A percentile compares a stretch with the other conserved stretches of the same genome.
Conservation (phyloP, 805 yeast genomes). For the Dipodascus geniculatus region DNA sequence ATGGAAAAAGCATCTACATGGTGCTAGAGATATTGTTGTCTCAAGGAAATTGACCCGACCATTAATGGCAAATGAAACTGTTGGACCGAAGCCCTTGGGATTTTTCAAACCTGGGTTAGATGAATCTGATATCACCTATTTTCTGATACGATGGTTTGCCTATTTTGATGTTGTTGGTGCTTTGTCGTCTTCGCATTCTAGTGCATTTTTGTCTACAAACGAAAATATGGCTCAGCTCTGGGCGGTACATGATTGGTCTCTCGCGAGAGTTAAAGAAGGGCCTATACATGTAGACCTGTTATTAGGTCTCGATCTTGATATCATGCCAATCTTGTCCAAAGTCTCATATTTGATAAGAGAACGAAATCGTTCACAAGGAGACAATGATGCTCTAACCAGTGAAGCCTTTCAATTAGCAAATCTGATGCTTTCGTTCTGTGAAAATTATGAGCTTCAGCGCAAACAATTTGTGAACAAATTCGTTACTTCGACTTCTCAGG, state of each 20-base stretch:
- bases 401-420: constrained; percentile 33
- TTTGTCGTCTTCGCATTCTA: constrained; percentile 35
- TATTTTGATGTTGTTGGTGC: constrained; percentile 56
- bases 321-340: constrained; percentile 46
- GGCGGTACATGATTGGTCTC: constrained; percentile 17
- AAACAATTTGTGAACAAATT: neutral
- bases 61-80: constrained; percentile 2
- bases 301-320: constrained; percentile 50
- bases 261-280: constrained; percentile 2
- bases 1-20: constrained; percentile 56
- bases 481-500: constrained; percentile 5
- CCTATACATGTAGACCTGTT: constrained; percentile 12
- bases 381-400: constrained; percentile 16
- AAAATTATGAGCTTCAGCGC: constrained; percentile 9
- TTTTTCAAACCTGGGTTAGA: constrained; percentile 10
- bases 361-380: constrained; percentile 13
- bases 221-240: constrained; percentile 26
- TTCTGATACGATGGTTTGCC: constrained; percentile 57
- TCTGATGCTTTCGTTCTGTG: constrained; percentile 19
- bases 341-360: constrained; percentile 32
- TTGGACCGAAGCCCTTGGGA: constrained; percentile 12
- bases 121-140: constrained; percentile 32
- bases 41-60: constrained; percentile 36
- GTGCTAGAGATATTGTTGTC: constrained; percentile 53
- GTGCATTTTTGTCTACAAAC: constrained; percentile 15